phyloP scores from a whole-genome alignment of 2,329 filamentous ascomycete genomes.

The Neonectria neomacrospora region DNA sequence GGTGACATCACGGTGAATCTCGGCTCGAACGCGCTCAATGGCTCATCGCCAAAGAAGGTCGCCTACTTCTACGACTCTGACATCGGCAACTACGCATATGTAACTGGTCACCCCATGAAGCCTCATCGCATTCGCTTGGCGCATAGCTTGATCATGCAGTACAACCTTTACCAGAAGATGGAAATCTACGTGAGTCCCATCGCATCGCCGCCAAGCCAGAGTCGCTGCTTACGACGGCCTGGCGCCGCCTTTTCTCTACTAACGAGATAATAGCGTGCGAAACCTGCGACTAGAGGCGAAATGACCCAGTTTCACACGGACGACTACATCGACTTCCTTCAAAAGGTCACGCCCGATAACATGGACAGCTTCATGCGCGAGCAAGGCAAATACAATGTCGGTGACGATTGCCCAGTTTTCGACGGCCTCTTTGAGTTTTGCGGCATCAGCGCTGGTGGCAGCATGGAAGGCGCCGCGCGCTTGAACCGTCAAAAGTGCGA shows the following conservation, averaged over 20 bases:
- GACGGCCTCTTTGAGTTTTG: constrained; percentile 98
- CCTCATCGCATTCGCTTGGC: constrained; percentile 94
- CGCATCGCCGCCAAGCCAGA: constrained; percentile 3
- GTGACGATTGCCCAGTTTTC: constrained; percentile 97
- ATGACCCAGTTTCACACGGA: constrained; percentile 94
- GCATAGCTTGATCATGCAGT: constrained; percentile 95
- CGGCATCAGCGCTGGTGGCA: constrained; percentile 92
- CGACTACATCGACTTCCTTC: constrained; percentile 95
- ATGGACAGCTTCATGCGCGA: constrained; percentile 95
- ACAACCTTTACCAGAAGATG: constrained; percentile 96
- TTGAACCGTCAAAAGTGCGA: constrained; percentile 92
- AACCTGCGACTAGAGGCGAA: constrained; percentile 88
- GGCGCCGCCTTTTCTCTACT: constrained; percentile 27
- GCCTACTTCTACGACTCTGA: constrained; percentile 99
- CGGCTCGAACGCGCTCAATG: constrained; percentile 60
- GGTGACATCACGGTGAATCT: constrained; percentile 53
- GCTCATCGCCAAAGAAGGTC: constrained; percentile 76
- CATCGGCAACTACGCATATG: constrained; percentile 98
- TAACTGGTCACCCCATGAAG: constrained; percentile 98
- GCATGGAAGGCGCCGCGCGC: constrained; percentile 91
- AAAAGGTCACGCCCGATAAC: constrained; percentile 96
- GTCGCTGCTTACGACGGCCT: neutral
- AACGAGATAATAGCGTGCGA: constrained; percentile 71
- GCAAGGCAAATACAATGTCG: constrained; percentile 92
- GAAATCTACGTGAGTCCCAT: constrained; percentile 84